A percentile compares a stretch with the other conserved stretches of the same genome.
Evolutionary conservation across 177 flowering plant species (phyloP).

Genomic region (Telopea speciosissima): DNA sequence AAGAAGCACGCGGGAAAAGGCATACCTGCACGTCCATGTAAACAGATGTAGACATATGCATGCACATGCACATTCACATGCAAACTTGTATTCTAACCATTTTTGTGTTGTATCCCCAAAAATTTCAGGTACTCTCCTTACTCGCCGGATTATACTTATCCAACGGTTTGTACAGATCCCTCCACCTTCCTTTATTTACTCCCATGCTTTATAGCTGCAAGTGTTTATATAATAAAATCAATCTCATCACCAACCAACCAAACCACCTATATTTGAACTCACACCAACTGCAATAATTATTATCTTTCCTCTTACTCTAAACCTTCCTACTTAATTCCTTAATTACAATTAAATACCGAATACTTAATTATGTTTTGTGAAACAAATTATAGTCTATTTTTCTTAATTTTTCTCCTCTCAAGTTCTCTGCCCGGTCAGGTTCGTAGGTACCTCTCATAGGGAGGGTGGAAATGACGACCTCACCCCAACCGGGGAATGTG

Average conservation of each 20-base stretch:
- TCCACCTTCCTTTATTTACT: neutral
- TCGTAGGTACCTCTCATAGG: too few species aligned
- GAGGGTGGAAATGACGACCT: too few species aligned
- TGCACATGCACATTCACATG: constrained; percentile 4
- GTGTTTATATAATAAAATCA: neutral
- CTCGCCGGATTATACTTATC: constrained; percentile 82
- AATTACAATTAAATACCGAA: neutral
- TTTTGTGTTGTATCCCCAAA: neutral
- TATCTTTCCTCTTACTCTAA: neutral
- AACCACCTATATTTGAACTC: too few species aligned
- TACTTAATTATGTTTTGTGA: too few species aligned
- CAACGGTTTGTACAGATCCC: constrained; percentile 53
- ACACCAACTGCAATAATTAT: neutral
- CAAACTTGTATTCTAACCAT: neutral
- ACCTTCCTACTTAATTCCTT: neutral
- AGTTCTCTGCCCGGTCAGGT: too few species aligned
- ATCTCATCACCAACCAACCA: too few species aligned
- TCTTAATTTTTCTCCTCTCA: too few species aligned
- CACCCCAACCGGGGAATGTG: too few species aligned
- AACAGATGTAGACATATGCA: neutral
- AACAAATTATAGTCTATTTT: too few species aligned
- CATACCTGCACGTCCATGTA: neutral
- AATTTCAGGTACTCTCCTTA: constrained; percentile 73
- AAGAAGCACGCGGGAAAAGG: neutral
- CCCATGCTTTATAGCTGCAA: neutral